A percentile compares a stretch with the other conserved stretches of the same genome.
Evolutionary conservation across 1,284 basidiomycete genomes (phyloP).

Genomic region (Melampsora larici-populina): DNA sequence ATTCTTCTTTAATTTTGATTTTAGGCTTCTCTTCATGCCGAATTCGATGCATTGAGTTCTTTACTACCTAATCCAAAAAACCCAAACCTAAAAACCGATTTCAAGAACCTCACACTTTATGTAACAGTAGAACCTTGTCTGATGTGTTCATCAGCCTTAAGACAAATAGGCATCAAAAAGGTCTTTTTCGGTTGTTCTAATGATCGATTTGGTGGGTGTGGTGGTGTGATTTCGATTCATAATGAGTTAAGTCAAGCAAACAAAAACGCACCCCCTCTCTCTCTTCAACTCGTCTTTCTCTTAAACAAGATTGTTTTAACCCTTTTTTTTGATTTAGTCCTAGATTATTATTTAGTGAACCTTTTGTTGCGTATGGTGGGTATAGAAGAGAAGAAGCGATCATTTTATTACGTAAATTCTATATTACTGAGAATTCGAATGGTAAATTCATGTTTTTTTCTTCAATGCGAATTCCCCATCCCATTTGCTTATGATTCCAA

Average conservation of each 20-base stretch:
- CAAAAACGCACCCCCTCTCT: background rate
- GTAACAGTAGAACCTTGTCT: constrained; percentile 99
- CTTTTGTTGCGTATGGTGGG: constrained; percentile 75
- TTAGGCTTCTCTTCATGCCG: constrained; percentile 93
- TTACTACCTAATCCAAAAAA: constrained; percentile 58
- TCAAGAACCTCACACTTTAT: constrained; percentile 79
- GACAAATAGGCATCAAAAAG: constrained; percentile 84
- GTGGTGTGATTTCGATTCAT: constrained; percentile 86
- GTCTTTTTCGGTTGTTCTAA: constrained; percentile 94
- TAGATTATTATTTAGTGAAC: constrained; percentile 59
- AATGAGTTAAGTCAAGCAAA: constrained; percentile 60
- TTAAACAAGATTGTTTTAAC: constrained; percentile 28
- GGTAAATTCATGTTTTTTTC: constrained; percentile 60
- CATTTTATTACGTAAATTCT: constrained; percentile 88
- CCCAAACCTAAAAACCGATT: constrained; percentile 53
- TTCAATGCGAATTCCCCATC: background rate
- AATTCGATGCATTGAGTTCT: constrained; percentile 91
- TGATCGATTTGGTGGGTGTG: constrained; percentile 95
- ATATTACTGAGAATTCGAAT: constrained; percentile 89
- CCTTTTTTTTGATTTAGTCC: constrained; percentile 44
- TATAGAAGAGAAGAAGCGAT: constrained; percentile 89
- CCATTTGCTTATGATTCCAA: constrained; percentile 52
- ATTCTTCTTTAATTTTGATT: background rate
- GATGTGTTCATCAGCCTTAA: constrained; percentile 94
- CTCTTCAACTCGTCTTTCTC: constrained; percentile 9